Percentiles rank a stretch among this genome's conserved stretches.
Conservation (phyloP, 805 yeast genomes). For the Nakazawaea pomicola region DNA sequence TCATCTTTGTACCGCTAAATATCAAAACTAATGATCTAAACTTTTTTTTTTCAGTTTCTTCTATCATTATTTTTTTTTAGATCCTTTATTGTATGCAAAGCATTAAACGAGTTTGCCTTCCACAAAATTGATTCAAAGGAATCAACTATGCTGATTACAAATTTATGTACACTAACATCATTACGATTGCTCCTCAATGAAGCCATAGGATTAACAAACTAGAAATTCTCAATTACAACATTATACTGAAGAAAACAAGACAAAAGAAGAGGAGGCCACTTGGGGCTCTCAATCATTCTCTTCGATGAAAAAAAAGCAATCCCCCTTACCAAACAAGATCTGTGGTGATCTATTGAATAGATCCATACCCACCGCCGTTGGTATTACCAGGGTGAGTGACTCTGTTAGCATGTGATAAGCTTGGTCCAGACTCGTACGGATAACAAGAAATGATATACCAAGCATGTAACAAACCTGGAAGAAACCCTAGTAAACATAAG, state of each 20-base stretch:
- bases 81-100: no score
- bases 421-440: conserved; percentile 36
- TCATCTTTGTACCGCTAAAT: conserved; percentile 53
- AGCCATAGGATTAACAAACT: no score
- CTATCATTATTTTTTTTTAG: conserved; percentile 1
- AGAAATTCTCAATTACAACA: no score
- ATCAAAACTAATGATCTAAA: not conserved
- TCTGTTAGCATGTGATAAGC: conserved; percentile 15
- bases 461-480: conserved; percentile 75
- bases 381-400: conserved; percentile 33
- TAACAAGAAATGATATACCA: conserved; percentile 75
- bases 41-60: not conserved
- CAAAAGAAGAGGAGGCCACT: no score
- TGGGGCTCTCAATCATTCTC: no score
- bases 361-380: conserved; percentile 25
- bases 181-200: no score
- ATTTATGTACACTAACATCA: no score
- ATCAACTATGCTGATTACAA: no score
- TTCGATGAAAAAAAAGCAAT: no score
- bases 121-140: no score
- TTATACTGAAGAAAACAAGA: no score
- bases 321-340: not conserved
- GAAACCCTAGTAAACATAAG: conserved; percentile 62
- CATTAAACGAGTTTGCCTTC: no score
- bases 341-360: conserved; percentile 17